A percentile compares a stretch with the other conserved stretches of the same genome.
These are phyloP conservation scores for Gossypium raimondii DNA, from an alignment of 345 rosid species.

Conservation along the genomic window DNA sequence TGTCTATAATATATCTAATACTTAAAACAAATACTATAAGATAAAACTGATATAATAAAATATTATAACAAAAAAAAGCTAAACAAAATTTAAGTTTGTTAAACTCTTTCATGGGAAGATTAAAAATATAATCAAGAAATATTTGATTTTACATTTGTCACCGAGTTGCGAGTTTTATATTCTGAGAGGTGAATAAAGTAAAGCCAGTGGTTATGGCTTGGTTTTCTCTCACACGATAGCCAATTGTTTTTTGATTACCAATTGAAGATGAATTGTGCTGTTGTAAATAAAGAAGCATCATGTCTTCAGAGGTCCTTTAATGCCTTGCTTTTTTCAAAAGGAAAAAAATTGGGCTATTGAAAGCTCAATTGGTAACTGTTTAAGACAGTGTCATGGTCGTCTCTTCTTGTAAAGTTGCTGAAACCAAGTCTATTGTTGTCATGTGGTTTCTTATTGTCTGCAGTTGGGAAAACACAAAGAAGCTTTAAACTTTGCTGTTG, in stretches of 20 bases:
- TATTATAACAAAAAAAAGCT: too few species aligned
- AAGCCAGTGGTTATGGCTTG: not conserved
- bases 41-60: too few species aligned
- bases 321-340: too few species aligned
- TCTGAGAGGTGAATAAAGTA: not conserved
- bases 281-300: not conserved
- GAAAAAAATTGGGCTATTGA: too few species aligned
- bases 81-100: not conserved
- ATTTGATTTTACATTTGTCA: not conserved
- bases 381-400: not conserved
- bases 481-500: slow-evolving; percentile 82
- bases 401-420: not conserved
- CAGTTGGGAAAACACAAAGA: slow-evolving; percentile 79
- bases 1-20: too few species aligned
- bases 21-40: too few species aligned
- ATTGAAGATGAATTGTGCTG: not conserved
- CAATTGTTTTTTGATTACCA: not conserved
- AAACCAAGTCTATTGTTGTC: not conserved
- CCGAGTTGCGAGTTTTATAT: not conserved
- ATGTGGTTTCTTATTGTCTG: slow-evolving; percentile 21
- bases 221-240: not conserved
- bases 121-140: not conserved
- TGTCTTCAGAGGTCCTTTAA: not conserved
- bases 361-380: not conserved
- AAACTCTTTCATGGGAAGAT: not conserved